Conservation (phyloP, 148 eudicot species). For the Spergularia marina region DNA sequence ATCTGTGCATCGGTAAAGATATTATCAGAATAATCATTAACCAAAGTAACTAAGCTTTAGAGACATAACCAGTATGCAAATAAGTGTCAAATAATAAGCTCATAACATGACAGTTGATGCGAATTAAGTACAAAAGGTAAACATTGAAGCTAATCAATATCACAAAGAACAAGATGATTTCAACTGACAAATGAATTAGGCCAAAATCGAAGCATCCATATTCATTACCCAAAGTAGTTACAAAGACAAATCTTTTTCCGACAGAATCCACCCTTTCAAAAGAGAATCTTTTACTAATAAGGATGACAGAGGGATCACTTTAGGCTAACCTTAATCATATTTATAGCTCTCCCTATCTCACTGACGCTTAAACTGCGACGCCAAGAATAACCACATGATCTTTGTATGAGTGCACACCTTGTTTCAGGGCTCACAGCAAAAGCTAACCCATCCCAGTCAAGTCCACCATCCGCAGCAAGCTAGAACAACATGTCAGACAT, state of each 20-base stretch:
- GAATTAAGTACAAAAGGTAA: background rate
- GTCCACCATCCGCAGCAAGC: slow-evolving; percentile 86
- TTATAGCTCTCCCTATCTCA: slow-evolving; percentile 80
- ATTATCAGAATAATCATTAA: slow-evolving; percentile 2
- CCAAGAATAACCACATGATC: slow-evolving; percentile 99
- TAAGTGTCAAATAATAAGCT: background rate
- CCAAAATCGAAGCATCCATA: background rate
- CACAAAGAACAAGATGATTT: slow-evolving; percentile 2
- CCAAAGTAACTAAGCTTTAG: background rate
- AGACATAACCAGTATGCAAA: background rate
- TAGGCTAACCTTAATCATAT: slow-evolving; percentile 66
- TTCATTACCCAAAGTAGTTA: background rate
- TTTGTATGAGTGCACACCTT: slow-evolving; percentile 92
- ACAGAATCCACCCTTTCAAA: too few species aligned
- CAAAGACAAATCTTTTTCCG: background rate
- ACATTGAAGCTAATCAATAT: background rate
- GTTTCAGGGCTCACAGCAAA: slow-evolving; percentile 67
- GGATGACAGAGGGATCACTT: background rate
- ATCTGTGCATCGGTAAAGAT: slow-evolving; percentile 38
- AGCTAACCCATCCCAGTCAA: slow-evolving; percentile 71
- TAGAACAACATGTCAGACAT: slow-evolving; percentile 27
- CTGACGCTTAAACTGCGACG: slow-evolving; percentile 82
- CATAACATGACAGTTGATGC: background rate
- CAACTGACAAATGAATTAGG: background rate
- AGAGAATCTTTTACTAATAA: background rate